Evolutionary conservation across 768 basidiomycete genomes (phyloP).

Genomic region (Tricholoma flavovirens): DNA sequence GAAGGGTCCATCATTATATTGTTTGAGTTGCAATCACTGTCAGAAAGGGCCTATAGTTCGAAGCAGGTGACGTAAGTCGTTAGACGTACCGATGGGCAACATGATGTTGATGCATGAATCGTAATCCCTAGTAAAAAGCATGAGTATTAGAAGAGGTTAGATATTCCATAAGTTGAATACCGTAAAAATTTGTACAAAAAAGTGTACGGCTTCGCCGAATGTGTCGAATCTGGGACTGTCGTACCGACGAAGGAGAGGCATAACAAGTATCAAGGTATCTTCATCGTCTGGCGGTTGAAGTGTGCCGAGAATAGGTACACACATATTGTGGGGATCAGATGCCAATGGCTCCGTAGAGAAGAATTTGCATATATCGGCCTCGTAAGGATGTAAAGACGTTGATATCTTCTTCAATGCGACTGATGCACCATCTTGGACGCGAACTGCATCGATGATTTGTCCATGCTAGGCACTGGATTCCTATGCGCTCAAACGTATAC

Average conservation of each 20-base stretch:
- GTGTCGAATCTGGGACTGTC: constrained; percentile 19
- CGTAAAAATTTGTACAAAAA: background rate
- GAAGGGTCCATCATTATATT: too few species aligned
- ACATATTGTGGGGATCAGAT: constrained; percentile 25
- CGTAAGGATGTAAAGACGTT: constrained; percentile 12
- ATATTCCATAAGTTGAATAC: background rate
- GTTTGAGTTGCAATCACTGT: too few species aligned
- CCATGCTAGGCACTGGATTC: constrained; percentile 3
- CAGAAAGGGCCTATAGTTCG: too few species aligned
- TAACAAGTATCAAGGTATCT: constrained; percentile 14
- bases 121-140: constrained; percentile 19
- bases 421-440: constrained; percentile 19
- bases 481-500: background rate
- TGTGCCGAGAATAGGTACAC: constrained; percentile 22
- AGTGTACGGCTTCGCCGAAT: constrained; percentile 21
- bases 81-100: constrained; percentile 21
- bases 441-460: constrained; percentile 21
- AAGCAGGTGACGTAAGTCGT: background rate
- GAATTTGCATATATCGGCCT: constrained; percentile 23
- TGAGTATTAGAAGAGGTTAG: background rate
- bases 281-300: constrained; percentile 14
- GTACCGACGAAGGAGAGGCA: constrained; percentile 17
- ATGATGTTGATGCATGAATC: background rate
- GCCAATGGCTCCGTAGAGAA: constrained; percentile 8
- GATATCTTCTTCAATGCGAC: constrained; percentile 24